A percentile compares a stretch with the other conserved stretches of the same genome.
Conservation (phyloP, 2,329 filamentous ascomycete genomes). For the Claviceps capensis region DNA sequence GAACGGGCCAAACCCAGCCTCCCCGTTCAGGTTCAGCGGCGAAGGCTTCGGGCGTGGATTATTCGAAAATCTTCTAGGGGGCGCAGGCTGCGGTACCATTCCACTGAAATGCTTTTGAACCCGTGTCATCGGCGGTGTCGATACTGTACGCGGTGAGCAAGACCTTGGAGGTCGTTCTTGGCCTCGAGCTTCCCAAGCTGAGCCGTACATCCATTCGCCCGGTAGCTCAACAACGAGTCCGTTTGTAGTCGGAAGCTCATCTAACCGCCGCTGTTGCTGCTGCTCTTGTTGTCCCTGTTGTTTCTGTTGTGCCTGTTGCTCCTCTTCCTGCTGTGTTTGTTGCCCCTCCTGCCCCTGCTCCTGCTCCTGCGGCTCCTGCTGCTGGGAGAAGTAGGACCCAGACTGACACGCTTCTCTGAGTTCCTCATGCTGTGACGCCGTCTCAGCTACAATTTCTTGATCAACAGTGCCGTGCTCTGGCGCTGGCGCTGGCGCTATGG, state of each 20-base stretch:
- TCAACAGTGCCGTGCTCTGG: conserved; percentile 16
- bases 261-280: neutral
- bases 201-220: conserved; percentile 1
- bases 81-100: conserved; percentile 13
- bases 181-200: conserved; percentile 8
- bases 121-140: conserved; percentile 37
- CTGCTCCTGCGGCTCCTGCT: neutral
- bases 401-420: neutral
- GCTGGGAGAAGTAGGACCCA: neutral
- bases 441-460: conserved; percentile 18
- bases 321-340: neutral
- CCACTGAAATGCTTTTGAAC: conserved; percentile 13
- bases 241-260: conserved; percentile 10
- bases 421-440: conserved; percentile 15
- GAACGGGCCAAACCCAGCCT: conserved; percentile 9
- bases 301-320: neutral
- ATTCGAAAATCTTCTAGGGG: conserved; percentile 36
- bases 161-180: conserved; percentile 16
- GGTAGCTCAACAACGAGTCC: conserved; percentile 14
- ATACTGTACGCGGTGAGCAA: conserved; percentile 29
- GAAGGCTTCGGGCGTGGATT: conserved; percentile 29
- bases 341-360: neutral
- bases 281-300: neutral
- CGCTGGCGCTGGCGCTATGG: conserved; percentile 31
- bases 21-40: conserved; percentile 29